These are phyloP conservation scores for Amyloporia xantha DNA, from an alignment of 768 basidiomycete genomes.

Conservation along the genomic window DNA sequence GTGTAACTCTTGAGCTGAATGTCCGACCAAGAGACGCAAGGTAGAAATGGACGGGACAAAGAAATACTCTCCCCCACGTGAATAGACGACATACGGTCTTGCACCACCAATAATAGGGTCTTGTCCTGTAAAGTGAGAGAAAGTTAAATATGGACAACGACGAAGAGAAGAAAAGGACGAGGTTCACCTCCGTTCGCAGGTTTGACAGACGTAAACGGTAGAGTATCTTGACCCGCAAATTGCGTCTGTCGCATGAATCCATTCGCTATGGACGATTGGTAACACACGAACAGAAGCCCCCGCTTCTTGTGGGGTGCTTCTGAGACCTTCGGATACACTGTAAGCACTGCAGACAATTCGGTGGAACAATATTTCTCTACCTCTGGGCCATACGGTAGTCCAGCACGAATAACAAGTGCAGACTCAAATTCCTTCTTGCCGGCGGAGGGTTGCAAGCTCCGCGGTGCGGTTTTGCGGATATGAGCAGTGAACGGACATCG, in stretches of 20 bases:
- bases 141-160: no score
- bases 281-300: constrained; percentile 28
- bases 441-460: constrained; percentile 21
- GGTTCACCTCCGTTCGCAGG: no score
- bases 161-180: no score
- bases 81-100: no score
- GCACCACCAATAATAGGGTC: no score
- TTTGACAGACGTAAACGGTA: no score
- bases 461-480: constrained; percentile 40
- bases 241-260: constrained; percentile 29
- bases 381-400: constrained; percentile 32
- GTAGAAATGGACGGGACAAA: no score
- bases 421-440: constrained; percentile 17
- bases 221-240: no score
- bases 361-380: constrained; percentile 12
- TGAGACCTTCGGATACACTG: background rate
- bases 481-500: constrained; percentile 43
- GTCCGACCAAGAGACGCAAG: no score
- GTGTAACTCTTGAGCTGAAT: no score
- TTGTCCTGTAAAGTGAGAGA: no score
- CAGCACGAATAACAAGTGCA: constrained; percentile 25
- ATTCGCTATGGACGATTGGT: constrained; percentile 32
- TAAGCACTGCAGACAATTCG: background rate
- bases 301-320: background rate
- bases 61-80: no score